Conservation (phyloP, 352 stramenopile genomes). For the Pythium volutum region DNA sequence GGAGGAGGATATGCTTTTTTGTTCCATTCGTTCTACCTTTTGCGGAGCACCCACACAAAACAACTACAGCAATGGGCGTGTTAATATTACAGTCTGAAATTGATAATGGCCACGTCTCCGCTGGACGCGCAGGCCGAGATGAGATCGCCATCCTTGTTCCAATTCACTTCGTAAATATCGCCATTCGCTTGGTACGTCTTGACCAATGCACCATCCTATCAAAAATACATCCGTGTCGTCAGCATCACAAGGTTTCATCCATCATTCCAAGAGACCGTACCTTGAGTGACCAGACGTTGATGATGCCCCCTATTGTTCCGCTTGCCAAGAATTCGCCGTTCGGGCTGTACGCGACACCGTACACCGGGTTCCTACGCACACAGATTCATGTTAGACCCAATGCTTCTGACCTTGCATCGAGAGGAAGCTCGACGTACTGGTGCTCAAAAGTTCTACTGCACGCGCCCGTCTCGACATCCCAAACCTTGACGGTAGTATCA, state of each 20-base stretch:
- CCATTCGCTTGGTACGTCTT: slow-evolving; percentile 90
- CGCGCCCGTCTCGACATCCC: slow-evolving; percentile 89
- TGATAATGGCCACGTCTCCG: slow-evolving; percentile 85
- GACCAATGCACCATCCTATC: slow-evolving; percentile 60
- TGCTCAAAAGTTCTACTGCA: slow-evolving; percentile 93
- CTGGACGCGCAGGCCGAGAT: slow-evolving; percentile 86
- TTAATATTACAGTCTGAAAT: slow-evolving; percentile 91
- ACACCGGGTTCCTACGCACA: slow-evolving; percentile 70
- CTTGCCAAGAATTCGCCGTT: slow-evolving; percentile 94
- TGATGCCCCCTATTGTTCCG: slow-evolving; percentile 94
- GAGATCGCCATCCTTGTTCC: slow-evolving; percentile 90
- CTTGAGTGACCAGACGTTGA: slow-evolving; percentile 98
- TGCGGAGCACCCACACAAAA: slow-evolving; percentile 10
- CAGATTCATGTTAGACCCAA: slow-evolving; percentile 4
- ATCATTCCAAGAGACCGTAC: slow-evolving; percentile 30
- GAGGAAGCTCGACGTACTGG: slow-evolving; percentile 71
- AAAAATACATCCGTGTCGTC: background rate
- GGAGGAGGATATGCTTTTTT: too few species aligned
- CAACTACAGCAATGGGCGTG: slow-evolving; percentile 27
- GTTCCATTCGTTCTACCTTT: slow-evolving; percentile 13
- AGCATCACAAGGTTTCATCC: background rate
- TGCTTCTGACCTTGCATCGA: background rate
- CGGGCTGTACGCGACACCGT: slow-evolving; percentile 86
- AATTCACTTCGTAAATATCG: slow-evolving; percentile 99
- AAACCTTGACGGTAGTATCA: slow-evolving; percentile 94